phyloP scores from a whole-genome alignment of 257 asterid genomes.

The Gentiana dahurica region DNA sequence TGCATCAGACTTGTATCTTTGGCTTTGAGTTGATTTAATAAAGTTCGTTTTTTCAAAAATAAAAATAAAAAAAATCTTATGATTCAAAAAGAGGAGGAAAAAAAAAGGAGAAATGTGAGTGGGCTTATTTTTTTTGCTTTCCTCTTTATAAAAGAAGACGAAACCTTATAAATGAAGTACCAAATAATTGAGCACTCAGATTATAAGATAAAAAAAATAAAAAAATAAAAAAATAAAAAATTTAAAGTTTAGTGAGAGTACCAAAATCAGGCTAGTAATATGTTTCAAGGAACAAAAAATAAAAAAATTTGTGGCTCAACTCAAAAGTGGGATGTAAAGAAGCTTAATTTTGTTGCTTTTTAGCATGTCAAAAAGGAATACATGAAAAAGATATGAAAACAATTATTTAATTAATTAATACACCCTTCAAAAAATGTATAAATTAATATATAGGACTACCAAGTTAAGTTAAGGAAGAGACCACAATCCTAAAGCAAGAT shows the following conservation, averaged over 20 bases:
- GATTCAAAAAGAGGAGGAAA: neutral
- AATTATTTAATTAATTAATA: neutral
- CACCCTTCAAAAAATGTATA: neutral
- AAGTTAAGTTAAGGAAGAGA: neutral
- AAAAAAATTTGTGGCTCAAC: neutral
- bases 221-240: neutral
- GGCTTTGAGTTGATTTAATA: too few species aligned
- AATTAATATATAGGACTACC: neutral
- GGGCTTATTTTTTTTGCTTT: neutral
- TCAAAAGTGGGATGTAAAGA: constrained; percentile 1
- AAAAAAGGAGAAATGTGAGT: neutral
- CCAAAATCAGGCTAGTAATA: neutral
- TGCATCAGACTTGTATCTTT: too few species aligned
- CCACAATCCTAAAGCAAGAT: neutral
- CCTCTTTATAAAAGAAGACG: constrained; percentile 6
- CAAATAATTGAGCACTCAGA: constrained; percentile 34
- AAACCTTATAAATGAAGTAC: constrained; percentile 21
- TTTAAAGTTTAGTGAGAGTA: constrained; percentile 8
- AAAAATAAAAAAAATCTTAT: too few species aligned
- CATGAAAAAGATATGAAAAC: neutral
- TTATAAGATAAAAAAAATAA: neutral
- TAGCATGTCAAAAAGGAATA: constrained; percentile 5
- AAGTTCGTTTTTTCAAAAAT: too few species aligned
- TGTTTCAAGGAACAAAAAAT: too few species aligned
- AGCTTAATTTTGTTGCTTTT: constrained; percentile 6